Evolutionary conservation across 2,329 filamentous ascomycete species (phyloP).

Genomic region (Aspergillus felis): DNA sequence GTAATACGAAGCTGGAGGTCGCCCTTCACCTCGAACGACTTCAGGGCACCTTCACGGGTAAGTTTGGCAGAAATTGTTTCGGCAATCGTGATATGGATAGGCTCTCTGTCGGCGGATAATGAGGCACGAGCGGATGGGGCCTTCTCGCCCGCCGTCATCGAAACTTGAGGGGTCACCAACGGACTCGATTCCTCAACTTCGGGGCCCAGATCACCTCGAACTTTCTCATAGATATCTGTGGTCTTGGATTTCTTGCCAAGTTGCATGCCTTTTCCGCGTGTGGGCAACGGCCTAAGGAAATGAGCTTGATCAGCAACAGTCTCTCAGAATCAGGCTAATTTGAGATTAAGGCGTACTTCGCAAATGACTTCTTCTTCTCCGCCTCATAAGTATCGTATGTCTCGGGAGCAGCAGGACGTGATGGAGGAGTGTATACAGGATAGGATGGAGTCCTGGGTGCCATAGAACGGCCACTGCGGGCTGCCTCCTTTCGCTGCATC

Average conservation of each 20-base stretch:
- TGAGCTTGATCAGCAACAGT: conserved; percentile 29
- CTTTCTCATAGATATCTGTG: conserved; percentile 94
- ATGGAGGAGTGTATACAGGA: conserved; percentile 80
- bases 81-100: conserved; percentile 80
- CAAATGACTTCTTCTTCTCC: conserved; percentile 89
- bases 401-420: conserved; percentile 68
- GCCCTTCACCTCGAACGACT: conserved; percentile 83
- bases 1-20: conserved; percentile 88
- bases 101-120: conserved; percentile 71
- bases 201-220: conserved; percentile 84
- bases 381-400: conserved; percentile 93
- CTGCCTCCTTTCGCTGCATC: conserved; percentile 96
- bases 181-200: conserved; percentile 72
- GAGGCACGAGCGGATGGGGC: conserved; percentile 56
- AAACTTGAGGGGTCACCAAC: conserved; percentile 59
- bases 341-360: conserved; percentile 57
- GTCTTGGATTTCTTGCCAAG: conserved; percentile 98
- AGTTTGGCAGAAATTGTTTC: conserved; percentile 89
- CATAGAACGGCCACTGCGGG: conserved; percentile 65
- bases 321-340: background rate
- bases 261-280: conserved; percentile 97
- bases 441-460: conserved; percentile 75
- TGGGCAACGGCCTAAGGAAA: conserved; percentile 51
- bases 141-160: conserved; percentile 50
- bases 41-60: conserved; percentile 80